These are phyloP conservation scores for Chimonanthus salicifolius DNA, from an alignment of 164 flowering plant genomes.

Conservation along the genomic window DNA sequence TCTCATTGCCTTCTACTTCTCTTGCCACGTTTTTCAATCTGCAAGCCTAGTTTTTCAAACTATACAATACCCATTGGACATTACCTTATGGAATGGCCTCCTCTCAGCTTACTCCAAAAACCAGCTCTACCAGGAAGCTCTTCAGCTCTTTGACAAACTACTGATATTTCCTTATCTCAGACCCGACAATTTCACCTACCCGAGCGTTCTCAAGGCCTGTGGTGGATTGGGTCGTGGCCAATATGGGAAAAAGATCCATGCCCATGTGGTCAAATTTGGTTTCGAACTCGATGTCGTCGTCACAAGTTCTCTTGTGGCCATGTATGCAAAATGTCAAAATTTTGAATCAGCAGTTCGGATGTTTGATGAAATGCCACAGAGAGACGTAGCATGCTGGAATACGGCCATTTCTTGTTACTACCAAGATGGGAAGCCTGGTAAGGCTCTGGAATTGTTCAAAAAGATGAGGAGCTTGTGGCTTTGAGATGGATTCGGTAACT, in stretches of 20 bases:
- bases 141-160: constrained; percentile 35
- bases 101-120: constrained; percentile 48
- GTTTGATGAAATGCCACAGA: constrained; percentile 61
- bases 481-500: constrained; percentile 52
- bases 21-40: constrained; percentile 32
- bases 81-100: constrained; percentile 59
- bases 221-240: constrained; percentile 31
- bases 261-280: constrained; percentile 43
- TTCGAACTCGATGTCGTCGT: constrained; percentile 46
- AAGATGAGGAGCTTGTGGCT: constrained; percentile 45
- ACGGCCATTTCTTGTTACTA: constrained; percentile 58
- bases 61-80: constrained; percentile 37
- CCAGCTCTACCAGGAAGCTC: constrained; percentile 41
- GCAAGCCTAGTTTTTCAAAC: constrained; percentile 43
- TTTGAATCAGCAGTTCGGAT: constrained; percentile 29
- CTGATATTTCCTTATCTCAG: constrained; percentile 24
- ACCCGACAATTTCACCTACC: constrained; percentile 56
- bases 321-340: constrained; percentile 53
- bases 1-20: constrained; percentile 53
- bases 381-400: constrained; percentile 71
- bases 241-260: constrained; percentile 43
- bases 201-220: constrained; percentile 59
- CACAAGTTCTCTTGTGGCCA: constrained; percentile 37
- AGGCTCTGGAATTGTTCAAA: constrained; percentile 51
- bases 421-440: constrained; percentile 47